Conservation (phyloP, 2,329 filamentous ascomycete genomes). For the Emergomyces orientalis region DNA sequence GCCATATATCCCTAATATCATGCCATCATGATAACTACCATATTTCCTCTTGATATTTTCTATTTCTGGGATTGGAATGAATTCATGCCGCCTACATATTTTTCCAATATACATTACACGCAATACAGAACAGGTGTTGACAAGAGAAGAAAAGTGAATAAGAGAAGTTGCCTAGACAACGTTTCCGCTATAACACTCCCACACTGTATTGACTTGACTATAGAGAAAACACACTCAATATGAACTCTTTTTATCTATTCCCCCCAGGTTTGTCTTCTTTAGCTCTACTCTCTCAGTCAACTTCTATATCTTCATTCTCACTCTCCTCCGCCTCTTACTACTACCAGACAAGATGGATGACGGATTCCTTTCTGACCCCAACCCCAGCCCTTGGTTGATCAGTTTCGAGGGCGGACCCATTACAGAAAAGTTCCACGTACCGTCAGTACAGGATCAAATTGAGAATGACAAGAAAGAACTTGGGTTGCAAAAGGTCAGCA, state of each 20-base stretch:
- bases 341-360: neutral
- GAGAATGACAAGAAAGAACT: constrained; percentile 1
- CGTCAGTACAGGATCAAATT: neutral
- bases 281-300: neutral
- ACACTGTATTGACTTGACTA: neutral
- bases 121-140: neutral
- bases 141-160: neutral
- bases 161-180: constrained; percentile 2
- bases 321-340: neutral
- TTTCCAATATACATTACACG: neutral
- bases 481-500: neutral
- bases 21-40: neutral
- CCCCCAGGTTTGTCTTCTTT: neutral
- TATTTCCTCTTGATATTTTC: neutral
- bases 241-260: neutral
- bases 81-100: neutral
- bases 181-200: neutral
- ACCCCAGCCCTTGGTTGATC: constrained; percentile 8
- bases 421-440: neutral
- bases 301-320: neutral
- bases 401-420: constrained; percentile 1
- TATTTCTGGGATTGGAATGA: neutral
- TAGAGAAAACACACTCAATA: neutral
- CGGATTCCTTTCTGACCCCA: neutral
- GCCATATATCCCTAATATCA: neutral